Evolutionary conservation across 768 basidiomycete species (phyloP), one percentile per base, ranked within the genome.

Genomic region (Boletellus ananas): DNA sequence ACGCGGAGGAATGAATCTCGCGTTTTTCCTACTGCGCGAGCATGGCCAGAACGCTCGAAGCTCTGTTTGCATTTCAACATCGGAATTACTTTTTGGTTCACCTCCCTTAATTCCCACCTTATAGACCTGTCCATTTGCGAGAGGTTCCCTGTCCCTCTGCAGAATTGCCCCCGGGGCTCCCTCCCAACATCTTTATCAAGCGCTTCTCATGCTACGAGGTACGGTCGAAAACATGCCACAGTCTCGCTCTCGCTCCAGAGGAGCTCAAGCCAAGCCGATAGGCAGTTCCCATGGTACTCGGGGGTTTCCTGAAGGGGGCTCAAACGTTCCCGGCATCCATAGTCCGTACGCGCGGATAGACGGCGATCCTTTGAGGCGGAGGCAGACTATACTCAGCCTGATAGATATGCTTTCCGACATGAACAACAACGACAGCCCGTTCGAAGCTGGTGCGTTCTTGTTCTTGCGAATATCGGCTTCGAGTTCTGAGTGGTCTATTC

Each of bases 381-480:
- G 71, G 57, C 74, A 78, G 55, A 76, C 78, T 7, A 59, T 79
- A 40, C 64, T 75, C 34, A 77, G 70, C 36, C 58, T 79, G 45
- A 63, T 79, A 45, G 78, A 79, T 55, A 71, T 73, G 44, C 61
- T 79, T 42, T 66, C 68, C 11, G 77, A 79, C 50, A 38, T 79
- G 47, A 70, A 61, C 54, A 68, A 66, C 37, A 68, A 66, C 36
- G 77, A 79, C 45, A 67, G 62, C 12, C 68, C 63, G 27, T 48
- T 69, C 7, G 66, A 65, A 11, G 39, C 60, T 12, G 68, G 76
- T 72, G 45, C 48, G 72, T 66, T 21, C 18, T 27, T 25, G 40
- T 40, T 13, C 33, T 39, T 23, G 4, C 8, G 34, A 1, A 7
- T 39, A 13, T 34, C 41, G 27, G 12, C 41, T 48, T 61, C 48